These are phyloP conservation scores for Ambrosia trifida DNA, from an alignment of 129 eudicot genomes.

Conservation along the genomic window DNA sequence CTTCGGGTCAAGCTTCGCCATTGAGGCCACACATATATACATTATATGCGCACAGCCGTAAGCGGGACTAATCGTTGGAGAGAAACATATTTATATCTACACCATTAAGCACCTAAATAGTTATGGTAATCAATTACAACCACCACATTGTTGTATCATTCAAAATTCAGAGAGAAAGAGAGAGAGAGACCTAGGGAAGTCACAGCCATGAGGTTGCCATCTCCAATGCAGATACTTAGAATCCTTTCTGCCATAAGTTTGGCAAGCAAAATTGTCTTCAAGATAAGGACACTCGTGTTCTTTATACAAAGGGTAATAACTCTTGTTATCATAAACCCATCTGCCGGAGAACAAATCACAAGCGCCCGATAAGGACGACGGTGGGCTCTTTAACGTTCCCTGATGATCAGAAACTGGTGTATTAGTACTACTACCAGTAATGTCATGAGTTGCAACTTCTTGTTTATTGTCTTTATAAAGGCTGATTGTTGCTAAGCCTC, in stretches of 20 bases:
- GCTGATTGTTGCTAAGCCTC: slow-evolving; percentile 30
- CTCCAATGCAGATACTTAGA: slow-evolving; percentile 55
- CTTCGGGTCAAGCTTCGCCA: too few species aligned
- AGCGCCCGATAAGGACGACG: background rate
- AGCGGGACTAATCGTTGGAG: too few species aligned
- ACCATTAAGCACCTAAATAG: too few species aligned
- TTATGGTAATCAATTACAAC: too few species aligned
- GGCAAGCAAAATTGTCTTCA: slow-evolving; percentile 52
- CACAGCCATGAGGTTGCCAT: slow-evolving; percentile 64
- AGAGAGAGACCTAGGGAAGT: slow-evolving; percentile 52
- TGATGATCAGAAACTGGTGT: slow-evolving; percentile 15
- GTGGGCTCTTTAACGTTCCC: slow-evolving; percentile 2
- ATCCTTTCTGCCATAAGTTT: slow-evolving; percentile 54
- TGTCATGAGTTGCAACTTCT: background rate
- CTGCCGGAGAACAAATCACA: slow-evolving; percentile 63
- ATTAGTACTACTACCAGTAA: background rate
- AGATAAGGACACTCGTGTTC: slow-evolving; percentile 56
- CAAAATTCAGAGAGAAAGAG: slow-evolving; percentile 7
- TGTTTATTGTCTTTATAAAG: slow-evolving; percentile 21
- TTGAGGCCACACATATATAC: too few species aligned
- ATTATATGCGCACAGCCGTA: too few species aligned
- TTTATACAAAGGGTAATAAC: slow-evolving; percentile 49
- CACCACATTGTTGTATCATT: background rate
- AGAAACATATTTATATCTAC: too few species aligned
- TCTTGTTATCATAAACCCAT: slow-evolving; percentile 58